Base-by-base conservation (phyloP, 2,329 filamentous ascomycete species). In the Ophiostoma piceae region DNA sequence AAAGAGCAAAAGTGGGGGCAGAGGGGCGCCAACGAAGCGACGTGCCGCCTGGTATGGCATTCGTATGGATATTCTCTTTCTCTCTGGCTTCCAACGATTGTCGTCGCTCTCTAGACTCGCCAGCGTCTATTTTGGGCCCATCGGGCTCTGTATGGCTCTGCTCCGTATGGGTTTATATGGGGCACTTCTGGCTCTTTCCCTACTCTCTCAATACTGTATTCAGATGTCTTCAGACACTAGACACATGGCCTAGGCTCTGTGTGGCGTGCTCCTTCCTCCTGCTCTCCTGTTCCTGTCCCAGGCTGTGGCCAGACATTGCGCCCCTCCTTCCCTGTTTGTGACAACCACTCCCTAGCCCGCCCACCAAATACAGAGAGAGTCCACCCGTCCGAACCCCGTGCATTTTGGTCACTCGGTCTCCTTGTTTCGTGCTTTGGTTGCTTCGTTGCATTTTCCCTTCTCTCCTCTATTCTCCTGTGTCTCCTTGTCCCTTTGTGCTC, bases 321-420 rank as follows among this genome's bases (percentile, higher is more conserved):
- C 68, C 70, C 70, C 70, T 71, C 70, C 70, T 71, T 69, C 62
- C 70, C 68, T 62, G 37, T 68, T 68, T 71, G 70, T 71, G 64
- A 67, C 67, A 67, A 67, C 43, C 43, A 47, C 64, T 60, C 41
- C 47, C 14, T 47, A 60, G 57, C 67, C 69, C 64, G 64, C 69
- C 66, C 68, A 65, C 67, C 67, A 66, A 57, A 41, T 57, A 41
- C 39, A 41, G 39, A 41, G 39, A 57, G 60, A 67, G 69, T 67
- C 69, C 67, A 68, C 69, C 69, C 69, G 62, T 67, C 67, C 66
- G 66, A 66, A 51, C 65, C 64, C 67, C 69, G 69, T 70, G 66
- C 29, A 41, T 57, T 66, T 66, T 70, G 65, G 37, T 67, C 62
- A 47, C 66, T 70, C 47, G 39, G 29, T 66, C 65, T 66, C 65